These are phyloP conservation scores for Aureobasidium musti DNA, from an alignment of 2,329 filamentous ascomycete species.

Conservation along the genomic window DNA sequence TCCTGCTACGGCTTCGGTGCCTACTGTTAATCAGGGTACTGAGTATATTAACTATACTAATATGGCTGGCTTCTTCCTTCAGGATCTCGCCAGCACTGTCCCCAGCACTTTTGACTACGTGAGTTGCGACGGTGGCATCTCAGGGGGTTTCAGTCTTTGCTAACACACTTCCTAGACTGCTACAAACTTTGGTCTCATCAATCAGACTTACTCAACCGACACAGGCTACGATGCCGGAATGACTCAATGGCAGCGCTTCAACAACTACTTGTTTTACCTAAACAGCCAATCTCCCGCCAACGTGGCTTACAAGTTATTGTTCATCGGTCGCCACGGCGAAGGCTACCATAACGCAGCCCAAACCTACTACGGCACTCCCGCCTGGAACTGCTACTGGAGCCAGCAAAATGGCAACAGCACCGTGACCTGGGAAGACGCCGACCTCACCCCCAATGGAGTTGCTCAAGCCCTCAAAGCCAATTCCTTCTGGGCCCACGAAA, in stretches of 20 bases:
- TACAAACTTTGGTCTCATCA: slow-evolving; percentile 66
- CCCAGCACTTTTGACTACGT: slow-evolving; percentile 66
- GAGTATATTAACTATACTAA: slow-evolving; percentile 61
- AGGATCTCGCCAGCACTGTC: slow-evolving; percentile 61
- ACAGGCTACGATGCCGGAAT: slow-evolving; percentile 46
- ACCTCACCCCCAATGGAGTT: slow-evolving; percentile 60
- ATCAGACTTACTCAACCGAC: slow-evolving; percentile 63
- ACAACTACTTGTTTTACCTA: slow-evolving; percentile 58
- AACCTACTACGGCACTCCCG: slow-evolving; percentile 65
- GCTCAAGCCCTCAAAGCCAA: slow-evolving; percentile 61
- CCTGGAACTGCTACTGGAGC: slow-evolving; percentile 70
- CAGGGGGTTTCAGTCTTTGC: neutral
- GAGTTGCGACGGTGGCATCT: slow-evolving; percentile 21
- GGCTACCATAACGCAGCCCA: slow-evolving; percentile 67
- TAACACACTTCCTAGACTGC: slow-evolving; percentile 49
- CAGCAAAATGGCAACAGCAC: slow-evolving; percentile 65
- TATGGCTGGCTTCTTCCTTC: slow-evolving; percentile 63
- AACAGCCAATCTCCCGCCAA: slow-evolving; percentile 54
- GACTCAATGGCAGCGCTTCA: slow-evolving; percentile 68
- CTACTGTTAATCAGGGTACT: slow-evolving; percentile 29
- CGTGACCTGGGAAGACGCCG: slow-evolving; percentile 63
- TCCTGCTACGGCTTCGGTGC: slow-evolving; percentile 28
- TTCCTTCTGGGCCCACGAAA: slow-evolving; percentile 59
- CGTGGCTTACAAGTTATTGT: slow-evolving; percentile 67
- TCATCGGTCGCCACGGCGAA: slow-evolving; percentile 69